Conservation (phyloP, 768 basidiomycete genomes). For the Leucosporidium scottii region DNA sequence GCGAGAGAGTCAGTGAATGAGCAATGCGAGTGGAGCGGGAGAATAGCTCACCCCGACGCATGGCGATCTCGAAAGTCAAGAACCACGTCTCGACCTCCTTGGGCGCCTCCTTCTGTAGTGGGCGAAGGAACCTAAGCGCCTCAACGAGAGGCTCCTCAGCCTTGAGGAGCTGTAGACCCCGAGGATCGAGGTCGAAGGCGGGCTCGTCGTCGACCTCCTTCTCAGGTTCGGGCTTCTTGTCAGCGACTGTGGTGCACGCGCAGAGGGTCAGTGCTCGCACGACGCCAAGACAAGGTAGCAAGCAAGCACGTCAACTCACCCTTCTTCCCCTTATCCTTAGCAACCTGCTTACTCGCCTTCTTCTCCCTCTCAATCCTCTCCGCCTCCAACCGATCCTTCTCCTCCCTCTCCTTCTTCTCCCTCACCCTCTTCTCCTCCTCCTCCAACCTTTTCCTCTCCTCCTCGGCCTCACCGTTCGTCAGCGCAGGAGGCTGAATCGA, state of each 20-base stretch:
- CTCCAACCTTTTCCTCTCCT: constrained; percentile 2
- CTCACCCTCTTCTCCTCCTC: constrained; percentile 8
- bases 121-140: constrained; percentile 63
- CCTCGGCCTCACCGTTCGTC: constrained; percentile 17
- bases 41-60: constrained; percentile 45
- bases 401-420: constrained; percentile 3
- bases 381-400: constrained; percentile 48
- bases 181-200: constrained; percentile 65
- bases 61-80: constrained; percentile 68
- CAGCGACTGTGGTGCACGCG: background rate
- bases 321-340: constrained; percentile 65
- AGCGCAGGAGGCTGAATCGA: background rate
- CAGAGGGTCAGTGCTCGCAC: too few species aligned
- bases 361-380: constrained; percentile 74
- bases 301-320: constrained; percentile 50
- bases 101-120: constrained; percentile 53
- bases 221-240: constrained; percentile 3
- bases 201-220: constrained; percentile 37
- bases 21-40: too few species aligned
- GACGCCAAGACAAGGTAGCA: too few species aligned
- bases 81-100: constrained; percentile 64
- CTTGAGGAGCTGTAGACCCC: constrained; percentile 63
- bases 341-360: constrained; percentile 46
- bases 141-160: constrained; percentile 62
- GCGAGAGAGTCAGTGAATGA: background rate